Conservation (phyloP, 306 rosid genomes). For the Citrullus amarus region DNA sequence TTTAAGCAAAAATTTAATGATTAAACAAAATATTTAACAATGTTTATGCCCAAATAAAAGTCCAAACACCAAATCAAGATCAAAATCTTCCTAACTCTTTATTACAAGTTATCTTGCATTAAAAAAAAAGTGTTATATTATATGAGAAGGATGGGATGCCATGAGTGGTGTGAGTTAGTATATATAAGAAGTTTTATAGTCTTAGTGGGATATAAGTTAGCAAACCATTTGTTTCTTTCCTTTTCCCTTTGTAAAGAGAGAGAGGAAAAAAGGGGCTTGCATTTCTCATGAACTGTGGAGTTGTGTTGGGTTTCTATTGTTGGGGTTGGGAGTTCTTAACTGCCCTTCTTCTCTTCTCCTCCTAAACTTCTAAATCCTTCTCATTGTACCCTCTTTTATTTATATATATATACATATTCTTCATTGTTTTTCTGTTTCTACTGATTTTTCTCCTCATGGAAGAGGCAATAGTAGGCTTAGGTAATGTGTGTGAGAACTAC, state of each 20-base stretch:
- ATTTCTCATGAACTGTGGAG: conserved; percentile 95
- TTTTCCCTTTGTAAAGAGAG: conserved; percentile 1
- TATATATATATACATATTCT: conserved; percentile 5
- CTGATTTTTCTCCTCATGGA: conserved; percentile 14
- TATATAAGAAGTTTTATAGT: conserved; percentile 15
- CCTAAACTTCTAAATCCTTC: background rate
- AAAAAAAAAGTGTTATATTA: background rate
- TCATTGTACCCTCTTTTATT: background rate
- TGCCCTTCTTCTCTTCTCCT: conserved; percentile 89
- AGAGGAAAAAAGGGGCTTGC: conserved; percentile 18
- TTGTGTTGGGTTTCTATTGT: conserved; percentile 98
- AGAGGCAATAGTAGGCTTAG: background rate
- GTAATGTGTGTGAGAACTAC: conserved; percentile 21
- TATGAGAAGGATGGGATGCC: background rate
- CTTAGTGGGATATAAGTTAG: conserved; percentile 32
- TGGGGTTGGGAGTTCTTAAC: conserved; percentile 99
- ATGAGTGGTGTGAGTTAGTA: background rate
- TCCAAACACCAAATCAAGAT: too few relatives aligned
- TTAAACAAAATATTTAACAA: too few relatives aligned
- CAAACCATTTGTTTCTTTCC: conserved; percentile 17
- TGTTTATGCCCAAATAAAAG: too few relatives aligned
- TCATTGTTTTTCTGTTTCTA: background rate
- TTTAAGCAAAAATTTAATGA: too few relatives aligned
- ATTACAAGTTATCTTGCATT: too few relatives aligned
- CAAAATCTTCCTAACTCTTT: too few relatives aligned